Base-by-base conservation (phyloP, 176 grass and related monocot genomes). In the Hsuehochloa calcarea region DNA sequence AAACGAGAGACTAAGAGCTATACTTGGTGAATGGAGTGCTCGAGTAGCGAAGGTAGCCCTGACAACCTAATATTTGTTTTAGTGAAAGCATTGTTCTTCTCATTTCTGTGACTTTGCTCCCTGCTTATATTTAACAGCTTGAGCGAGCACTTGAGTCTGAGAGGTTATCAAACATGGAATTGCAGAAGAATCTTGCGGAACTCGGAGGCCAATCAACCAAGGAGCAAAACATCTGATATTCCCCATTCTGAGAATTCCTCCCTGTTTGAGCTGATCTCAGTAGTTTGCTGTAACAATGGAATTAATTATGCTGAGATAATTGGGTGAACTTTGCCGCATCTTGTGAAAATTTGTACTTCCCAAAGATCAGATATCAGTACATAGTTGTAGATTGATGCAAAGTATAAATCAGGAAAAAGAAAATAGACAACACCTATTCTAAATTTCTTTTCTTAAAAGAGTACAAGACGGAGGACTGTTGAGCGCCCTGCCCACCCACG, bases 21-120 rank as follows among this genome's bases (percentile, higher is more conserved):
- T 94, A 66, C 92, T 94, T 81, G 92, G 89, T 68, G 92, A 94
- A 81, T 94, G 92, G 92, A 94, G 92, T 63, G 62, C 92, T 89
- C 88, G 89, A 71, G 89, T 89, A 77, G 89, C 92, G 10, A 40
- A 40, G 39, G 39, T 40, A 40, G 39, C 39, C 39, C 4, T 6
- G 39, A 40, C 39, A 40, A 40, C 39, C 39, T 40, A 40, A 7
- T 40, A 40, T 40, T 40, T 40, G 39, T 40, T 40, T 40, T 6
- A 6, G 39, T 40, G 39, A 6, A 40, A 40, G 39, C 39, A 40
- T 40, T 40, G 39, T 40, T 40, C 7, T 40, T 40, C 39, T 8
- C 39, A 65, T 65, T 3, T 68, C 11, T 4, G 47, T 67, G 9
- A 43, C 65, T 55, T 20, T n/a, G 12, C 14, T 31, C 14, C 23